Evolutionary conservation across 2,329 filamentous ascomycete genomes (phyloP).

Genomic region (Corinectria fuckeliana): DNA sequence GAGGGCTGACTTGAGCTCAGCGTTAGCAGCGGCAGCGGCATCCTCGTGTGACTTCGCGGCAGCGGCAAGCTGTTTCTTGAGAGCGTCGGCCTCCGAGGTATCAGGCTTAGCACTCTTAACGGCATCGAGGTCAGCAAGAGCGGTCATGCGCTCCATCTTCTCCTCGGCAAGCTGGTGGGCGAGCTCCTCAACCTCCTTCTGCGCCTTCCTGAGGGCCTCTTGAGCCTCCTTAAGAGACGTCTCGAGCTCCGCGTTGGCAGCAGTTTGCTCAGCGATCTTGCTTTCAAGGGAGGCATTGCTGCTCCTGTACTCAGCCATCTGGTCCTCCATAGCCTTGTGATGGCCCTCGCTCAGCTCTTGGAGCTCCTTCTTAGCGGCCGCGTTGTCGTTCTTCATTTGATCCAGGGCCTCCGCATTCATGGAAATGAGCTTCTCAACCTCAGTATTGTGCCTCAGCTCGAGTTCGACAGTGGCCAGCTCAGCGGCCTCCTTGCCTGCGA

Average conservation of each 20-base stretch:
- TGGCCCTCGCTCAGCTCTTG: conserved; percentile 49
- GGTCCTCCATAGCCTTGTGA: conserved; percentile 48
- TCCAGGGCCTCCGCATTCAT: conserved; percentile 52
- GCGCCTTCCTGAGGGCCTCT: conserved; percentile 51
- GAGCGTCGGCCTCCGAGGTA: conserved; percentile 59
- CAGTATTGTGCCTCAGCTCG: conserved; percentile 52
- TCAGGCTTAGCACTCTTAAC: conserved; percentile 62
- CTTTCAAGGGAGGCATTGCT: conserved; percentile 45
- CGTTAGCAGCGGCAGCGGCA: conserved; percentile 44
- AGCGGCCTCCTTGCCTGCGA: conserved; percentile 51
- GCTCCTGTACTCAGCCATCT: conserved; percentile 48
- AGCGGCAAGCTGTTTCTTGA: conserved; percentile 57
- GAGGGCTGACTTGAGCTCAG: conserved; percentile 45
- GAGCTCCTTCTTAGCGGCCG: conserved; percentile 50
- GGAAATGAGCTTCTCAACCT: conserved; percentile 55
- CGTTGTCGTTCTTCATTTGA: conserved; percentile 47
- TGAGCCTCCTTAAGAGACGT: conserved; percentile 48
- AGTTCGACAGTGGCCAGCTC: conserved; percentile 54
- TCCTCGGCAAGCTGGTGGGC: conserved; percentile 62
- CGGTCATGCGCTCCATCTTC: conserved; percentile 66
- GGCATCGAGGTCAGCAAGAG: conserved; percentile 67
- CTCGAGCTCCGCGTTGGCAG: conserved; percentile 46
- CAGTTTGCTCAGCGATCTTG: conserved; percentile 45
- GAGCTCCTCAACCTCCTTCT: conserved; percentile 57
- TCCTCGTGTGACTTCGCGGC: conserved; percentile 56